Percentiles rank a stretch among this genome's conserved stretches.
phyloP scores from a whole-genome alignment of 1,284 basidiomycete genomes.

The Cutaneotrichosporon cavernicola region DNA sequence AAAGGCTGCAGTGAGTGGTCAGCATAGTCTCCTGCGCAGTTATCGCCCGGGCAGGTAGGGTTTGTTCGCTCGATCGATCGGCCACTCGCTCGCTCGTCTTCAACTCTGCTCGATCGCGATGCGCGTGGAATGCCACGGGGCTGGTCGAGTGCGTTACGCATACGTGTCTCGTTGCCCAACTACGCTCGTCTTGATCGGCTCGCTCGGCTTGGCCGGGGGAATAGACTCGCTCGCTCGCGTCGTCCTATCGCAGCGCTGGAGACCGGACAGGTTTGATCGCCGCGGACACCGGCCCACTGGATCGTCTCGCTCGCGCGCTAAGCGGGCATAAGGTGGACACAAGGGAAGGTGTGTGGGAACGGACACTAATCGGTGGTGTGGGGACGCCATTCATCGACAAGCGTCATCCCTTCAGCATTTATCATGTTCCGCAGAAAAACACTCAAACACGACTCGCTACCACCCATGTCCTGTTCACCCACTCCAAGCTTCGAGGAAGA shows the following conservation, averaged over 20 bases:
- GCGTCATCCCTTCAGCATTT: neutral
- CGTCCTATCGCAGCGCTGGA: neutral
- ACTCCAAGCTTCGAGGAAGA: neutral
- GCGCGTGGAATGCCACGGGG: conserved; percentile 1
- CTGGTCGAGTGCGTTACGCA: neutral
- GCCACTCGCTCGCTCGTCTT: conserved; percentile 12
- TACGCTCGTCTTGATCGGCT: conserved; percentile 14
- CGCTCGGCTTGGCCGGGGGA: neutral
- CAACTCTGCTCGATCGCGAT: conserved; percentile 6
- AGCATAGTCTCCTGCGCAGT: conserved; percentile 1
- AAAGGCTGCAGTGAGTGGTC: conserved; percentile 64
- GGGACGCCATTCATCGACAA: neutral
- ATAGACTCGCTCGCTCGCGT: conserved; percentile 6
- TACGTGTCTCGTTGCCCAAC: conserved; percentile 6
- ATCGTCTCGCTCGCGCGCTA: conserved; percentile 14
- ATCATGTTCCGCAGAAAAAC: neutral
- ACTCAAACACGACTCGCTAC: neutral
- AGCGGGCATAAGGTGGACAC: conserved; percentile 22
- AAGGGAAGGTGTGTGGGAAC: neutral
- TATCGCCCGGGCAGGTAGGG: conserved; percentile 1
- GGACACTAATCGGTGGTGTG: neutral
- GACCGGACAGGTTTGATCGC: neutral
- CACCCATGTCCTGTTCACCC: neutral
- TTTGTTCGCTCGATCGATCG: conserved; percentile 6
- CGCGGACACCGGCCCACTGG: neutral